These are phyloP conservation scores for Aspergillus fumigatiaffinis DNA, from an alignment of 2,329 filamentous ascomycete species.

Conservation along the genomic window DNA sequence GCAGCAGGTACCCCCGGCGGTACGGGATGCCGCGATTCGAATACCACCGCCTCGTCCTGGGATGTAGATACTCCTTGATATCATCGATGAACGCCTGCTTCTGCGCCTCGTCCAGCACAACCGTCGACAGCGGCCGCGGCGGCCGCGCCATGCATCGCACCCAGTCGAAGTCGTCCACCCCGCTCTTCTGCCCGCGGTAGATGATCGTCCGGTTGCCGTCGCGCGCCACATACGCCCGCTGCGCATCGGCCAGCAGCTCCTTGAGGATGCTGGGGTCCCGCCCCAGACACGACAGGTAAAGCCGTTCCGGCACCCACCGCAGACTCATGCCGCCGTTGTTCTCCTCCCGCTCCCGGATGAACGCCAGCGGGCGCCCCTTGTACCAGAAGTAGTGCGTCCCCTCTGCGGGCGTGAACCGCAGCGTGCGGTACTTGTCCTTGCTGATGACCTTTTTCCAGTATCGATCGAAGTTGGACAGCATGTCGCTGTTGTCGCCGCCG, in stretches of 20 bases:
- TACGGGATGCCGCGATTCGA: conserved; percentile 79
- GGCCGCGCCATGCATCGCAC: conserved; percentile 40
- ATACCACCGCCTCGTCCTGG: conserved; percentile 65
- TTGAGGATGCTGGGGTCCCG: conserved; percentile 32
- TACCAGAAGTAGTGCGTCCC: conserved; percentile 69
- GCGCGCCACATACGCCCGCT: conserved; percentile 32
- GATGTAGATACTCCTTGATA: conserved; percentile 55
- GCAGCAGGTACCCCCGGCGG: conserved; percentile 74
- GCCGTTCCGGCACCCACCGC: conserved; percentile 22
- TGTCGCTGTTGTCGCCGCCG: conserved; percentile 27
- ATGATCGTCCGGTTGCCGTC: conserved; percentile 37
- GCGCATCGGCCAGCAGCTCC: conserved; percentile 33
- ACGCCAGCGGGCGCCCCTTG: conserved; percentile 50
- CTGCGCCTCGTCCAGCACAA: conserved; percentile 49
- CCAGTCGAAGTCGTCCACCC: conserved; percentile 25
- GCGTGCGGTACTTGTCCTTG: conserved; percentile 32
- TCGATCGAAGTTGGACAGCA: conserved; percentile 39
- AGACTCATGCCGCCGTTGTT: conserved; percentile 14
- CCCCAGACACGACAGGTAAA: conserved; percentile 35
- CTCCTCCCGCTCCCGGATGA: conserved; percentile 27
- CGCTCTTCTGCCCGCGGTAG: conserved; percentile 30
- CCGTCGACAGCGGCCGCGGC: conserved; percentile 51
- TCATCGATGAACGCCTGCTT: conserved; percentile 51
- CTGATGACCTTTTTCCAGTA: conserved; percentile 39
- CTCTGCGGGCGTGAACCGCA: conserved; percentile 61